Conservation (phyloP, 768 basidiomycete species). For the Leccinum variicolor region DNA sequence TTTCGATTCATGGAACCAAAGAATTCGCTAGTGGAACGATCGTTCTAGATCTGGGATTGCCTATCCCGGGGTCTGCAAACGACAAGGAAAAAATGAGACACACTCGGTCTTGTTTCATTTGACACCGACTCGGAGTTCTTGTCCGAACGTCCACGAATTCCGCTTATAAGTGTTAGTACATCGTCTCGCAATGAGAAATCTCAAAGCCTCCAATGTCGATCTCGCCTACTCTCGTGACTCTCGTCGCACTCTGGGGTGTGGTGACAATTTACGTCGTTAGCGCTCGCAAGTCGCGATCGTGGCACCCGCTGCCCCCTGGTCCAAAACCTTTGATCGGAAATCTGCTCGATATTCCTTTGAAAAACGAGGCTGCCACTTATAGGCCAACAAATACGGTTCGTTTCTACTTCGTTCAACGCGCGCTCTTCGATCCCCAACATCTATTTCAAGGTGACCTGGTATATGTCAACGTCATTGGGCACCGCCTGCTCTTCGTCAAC, state of each 20-base stretch:
- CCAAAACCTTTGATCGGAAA: slow-evolving; percentile 53
- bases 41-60: background rate
- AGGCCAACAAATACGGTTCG: slow-evolving; percentile 37
- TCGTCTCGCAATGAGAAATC: slow-evolving; percentile 2
- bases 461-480: slow-evolving; percentile 48
- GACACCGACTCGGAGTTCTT: background rate
- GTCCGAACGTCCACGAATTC: slow-evolving; percentile 1
- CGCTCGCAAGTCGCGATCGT: slow-evolving; percentile 9
- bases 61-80: background rate
- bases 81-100: slow-evolving; percentile 17
- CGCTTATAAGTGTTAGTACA: slow-evolving; percentile 12
- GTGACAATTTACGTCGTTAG: slow-evolving; percentile 18
- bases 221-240: slow-evolving; percentile 8
- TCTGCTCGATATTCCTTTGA: slow-evolving; percentile 43
- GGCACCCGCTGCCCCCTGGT: slow-evolving; percentile 49
- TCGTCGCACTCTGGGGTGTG: slow-evolving; percentile 22
- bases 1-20: background rate
- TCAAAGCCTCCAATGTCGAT: slow-evolving; percentile 12
- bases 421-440: background rate
- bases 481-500: slow-evolving; percentile 47
- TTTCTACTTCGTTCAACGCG: background rate
- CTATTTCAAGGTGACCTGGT: slow-evolving; percentile 45
- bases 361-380: slow-evolving; percentile 40
- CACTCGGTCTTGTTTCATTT: slow-evolving; percentile 1
- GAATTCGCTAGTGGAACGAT: background rate